These are phyloP conservation scores for Russula virescens DNA, from an alignment of 768 basidiomycete genomes.

Conservation along the genomic window DNA sequence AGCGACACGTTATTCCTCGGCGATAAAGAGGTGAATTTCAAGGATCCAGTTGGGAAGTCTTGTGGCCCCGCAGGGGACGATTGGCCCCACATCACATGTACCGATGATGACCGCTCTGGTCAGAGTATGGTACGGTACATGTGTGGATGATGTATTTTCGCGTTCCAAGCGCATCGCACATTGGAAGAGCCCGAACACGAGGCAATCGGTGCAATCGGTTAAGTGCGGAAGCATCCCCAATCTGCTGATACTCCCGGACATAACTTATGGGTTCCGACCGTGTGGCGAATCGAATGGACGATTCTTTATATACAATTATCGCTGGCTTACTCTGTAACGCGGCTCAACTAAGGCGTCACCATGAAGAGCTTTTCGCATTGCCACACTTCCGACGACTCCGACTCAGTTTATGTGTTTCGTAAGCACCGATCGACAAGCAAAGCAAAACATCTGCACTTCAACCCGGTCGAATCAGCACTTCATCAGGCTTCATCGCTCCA, in stretches of 20 bases:
- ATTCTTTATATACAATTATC: neutral
- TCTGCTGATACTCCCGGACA: neutral
- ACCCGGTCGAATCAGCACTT: neutral
- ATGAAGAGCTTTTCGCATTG: too few relatives aligned
- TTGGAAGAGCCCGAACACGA: neutral
- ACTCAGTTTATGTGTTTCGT: neutral
- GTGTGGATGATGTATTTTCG: slow-evolving; percentile 9
- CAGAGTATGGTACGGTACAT: neutral
- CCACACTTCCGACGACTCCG: neutral
- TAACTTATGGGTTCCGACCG: neutral
- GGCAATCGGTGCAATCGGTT: neutral
- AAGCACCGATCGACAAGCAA: neutral
- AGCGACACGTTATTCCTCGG: slow-evolving; percentile 1
- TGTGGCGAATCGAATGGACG: neutral
- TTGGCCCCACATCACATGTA: slow-evolving; percentile 5
- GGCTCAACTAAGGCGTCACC: neutral
- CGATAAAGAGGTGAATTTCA: slow-evolving; percentile 1
- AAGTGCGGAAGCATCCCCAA: neutral
- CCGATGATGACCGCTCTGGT: slow-evolving; percentile 10
- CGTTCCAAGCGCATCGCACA: slow-evolving; percentile 1
- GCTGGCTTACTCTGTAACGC: slow-evolving; percentile 8
- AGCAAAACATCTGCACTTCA: neutral
- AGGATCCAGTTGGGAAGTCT: slow-evolving; percentile 5
- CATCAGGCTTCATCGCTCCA: slow-evolving; percentile 6
- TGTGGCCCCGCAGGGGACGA: too few relatives aligned